These are phyloP conservation scores for Chrysanthemum seticuspe DNA, from an alignment of 129 eudicot species.

Conservation along the genomic window DNA sequence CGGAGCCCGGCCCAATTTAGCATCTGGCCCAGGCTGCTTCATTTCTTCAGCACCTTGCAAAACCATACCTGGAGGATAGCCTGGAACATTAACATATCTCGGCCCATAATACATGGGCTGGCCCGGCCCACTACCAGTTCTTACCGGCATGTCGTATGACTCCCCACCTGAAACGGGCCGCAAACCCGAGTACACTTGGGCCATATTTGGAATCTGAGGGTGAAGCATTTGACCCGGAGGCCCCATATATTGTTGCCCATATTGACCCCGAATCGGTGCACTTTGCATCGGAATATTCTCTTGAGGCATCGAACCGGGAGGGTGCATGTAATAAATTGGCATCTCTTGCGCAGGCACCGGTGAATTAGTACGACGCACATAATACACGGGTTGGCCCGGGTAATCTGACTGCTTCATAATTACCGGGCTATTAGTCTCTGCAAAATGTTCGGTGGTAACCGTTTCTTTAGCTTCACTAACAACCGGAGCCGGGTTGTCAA, in stretches of 20 bases:
- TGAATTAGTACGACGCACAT: conserved; percentile 39
- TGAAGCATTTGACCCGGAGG: conserved; percentile 56
- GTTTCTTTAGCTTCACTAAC: conserved; percentile 41
- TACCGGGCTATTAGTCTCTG: conserved; percentile 27
- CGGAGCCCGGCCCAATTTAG: conserved; percentile 47
- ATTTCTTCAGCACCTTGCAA: conserved; percentile 55
- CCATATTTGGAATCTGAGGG: conserved; percentile 44
- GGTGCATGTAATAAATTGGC: conserved; percentile 61
- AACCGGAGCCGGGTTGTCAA: conserved; percentile 37
- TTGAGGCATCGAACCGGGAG: conserved; percentile 48
- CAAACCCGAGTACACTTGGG: conserved; percentile 53
- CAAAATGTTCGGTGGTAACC: conserved; percentile 18
- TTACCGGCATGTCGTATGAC: conserved; percentile 43
- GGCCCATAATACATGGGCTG: conserved; percentile 64
- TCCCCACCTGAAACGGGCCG: conserved; percentile 42
- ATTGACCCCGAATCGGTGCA: conserved; percentile 46
- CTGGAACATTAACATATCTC: conserved; percentile 53
- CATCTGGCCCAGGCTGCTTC: conserved; percentile 38
- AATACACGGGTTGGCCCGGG: conserved; percentile 43
- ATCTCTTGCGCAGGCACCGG: conserved; percentile 45
- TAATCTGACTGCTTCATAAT: conserved; percentile 44
- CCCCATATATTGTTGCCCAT: conserved; percentile 47
- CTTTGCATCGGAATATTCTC: conserved; percentile 38
- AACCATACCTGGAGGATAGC: conserved; percentile 66
- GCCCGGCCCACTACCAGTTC: conserved; percentile 44